Conservation (phyloP, 352 stramenopile species). For the Globisporangium apiculatum region DNA sequence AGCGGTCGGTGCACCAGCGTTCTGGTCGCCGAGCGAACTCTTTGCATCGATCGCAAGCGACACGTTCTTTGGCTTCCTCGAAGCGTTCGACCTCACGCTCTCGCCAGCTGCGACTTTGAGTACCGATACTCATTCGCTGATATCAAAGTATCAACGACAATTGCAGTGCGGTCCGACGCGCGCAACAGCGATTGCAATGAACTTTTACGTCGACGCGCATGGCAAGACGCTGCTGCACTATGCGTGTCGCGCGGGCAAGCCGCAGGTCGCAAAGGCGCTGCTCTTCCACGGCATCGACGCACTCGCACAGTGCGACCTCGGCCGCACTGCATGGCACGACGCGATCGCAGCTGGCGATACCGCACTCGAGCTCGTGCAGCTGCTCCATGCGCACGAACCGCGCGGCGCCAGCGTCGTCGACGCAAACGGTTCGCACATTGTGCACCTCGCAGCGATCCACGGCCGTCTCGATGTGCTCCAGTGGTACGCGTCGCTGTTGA, state of each 20-base stretch:
- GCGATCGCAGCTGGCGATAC: slow-evolving; percentile 20
- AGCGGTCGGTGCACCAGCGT: not conserved
- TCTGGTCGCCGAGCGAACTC: slow-evolving; percentile 11
- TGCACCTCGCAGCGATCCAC: slow-evolving; percentile 64
- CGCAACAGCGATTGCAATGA: slow-evolving; percentile 15
- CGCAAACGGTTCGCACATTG: slow-evolving; percentile 47
- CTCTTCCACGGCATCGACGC: slow-evolving; percentile 43
- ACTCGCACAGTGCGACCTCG: slow-evolving; percentile 34
- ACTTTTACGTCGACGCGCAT: slow-evolving; percentile 37
- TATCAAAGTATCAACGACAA: not conserved
- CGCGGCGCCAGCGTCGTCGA: slow-evolving; percentile 36
- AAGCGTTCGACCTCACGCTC: slow-evolving; percentile 13
- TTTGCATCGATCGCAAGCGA: slow-evolving; percentile 10
- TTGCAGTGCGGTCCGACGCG: no score
- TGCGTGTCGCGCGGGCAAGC: slow-evolving; percentile 40
- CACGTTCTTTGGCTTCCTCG: slow-evolving; percentile 15
- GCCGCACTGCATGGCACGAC: slow-evolving; percentile 56
- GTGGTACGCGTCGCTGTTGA: slow-evolving; percentile 31
- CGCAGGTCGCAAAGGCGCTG: slow-evolving; percentile 45
- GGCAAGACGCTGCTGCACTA: slow-evolving; percentile 63
- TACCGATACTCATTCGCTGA: not conserved
- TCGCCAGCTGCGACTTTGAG: not conserved
- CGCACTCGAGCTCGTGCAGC: slow-evolving; percentile 32
- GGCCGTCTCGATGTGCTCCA: slow-evolving; percentile 49
- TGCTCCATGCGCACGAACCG: slow-evolving; percentile 49